These are phyloP conservation scores for Kodamaea leandrae DNA, from an alignment of 805 yeast genomes.

Conservation along the genomic window DNA sequence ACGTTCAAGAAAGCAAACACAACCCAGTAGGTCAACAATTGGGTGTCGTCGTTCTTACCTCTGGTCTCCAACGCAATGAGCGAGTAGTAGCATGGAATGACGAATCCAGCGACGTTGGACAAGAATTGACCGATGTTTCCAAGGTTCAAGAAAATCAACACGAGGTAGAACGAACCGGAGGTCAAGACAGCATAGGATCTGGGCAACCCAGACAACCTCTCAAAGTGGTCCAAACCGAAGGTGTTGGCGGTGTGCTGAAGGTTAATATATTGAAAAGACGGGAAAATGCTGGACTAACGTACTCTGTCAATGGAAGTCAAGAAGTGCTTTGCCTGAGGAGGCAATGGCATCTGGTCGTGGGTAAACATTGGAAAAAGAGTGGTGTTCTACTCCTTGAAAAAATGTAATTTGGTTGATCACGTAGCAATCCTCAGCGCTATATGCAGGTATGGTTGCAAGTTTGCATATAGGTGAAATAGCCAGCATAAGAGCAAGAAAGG, in stretches of 20 bases:
- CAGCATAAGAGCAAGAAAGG: no score
- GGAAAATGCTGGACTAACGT: conserved; percentile 22
- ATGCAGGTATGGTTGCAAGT: no score
- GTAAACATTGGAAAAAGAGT: conserved; percentile 7
- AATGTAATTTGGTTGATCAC: background rate
- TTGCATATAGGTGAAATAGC: no score
- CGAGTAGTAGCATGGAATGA: conserved; percentile 86
- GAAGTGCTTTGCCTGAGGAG: conserved; percentile 45
- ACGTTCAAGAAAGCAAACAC: conserved; percentile 92
- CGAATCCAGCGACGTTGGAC: conserved; percentile 89
- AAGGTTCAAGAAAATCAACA: conserved; percentile 80
- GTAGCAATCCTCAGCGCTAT: background rate
- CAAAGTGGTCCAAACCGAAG: conserved; percentile 35
- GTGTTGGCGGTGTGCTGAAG: conserved; percentile 31
- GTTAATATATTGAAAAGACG: conserved; percentile 14
- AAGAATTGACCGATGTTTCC: conserved; percentile 95
- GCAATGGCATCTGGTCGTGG: conserved; percentile 40
- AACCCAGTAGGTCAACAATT: conserved; percentile 94
- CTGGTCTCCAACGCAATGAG: conserved; percentile 77
- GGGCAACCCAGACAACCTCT: conserved; percentile 55
- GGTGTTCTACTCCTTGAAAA: conserved; percentile 4
- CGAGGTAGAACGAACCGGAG: conserved; percentile 60
- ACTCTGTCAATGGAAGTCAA: conserved; percentile 48
- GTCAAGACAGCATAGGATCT: conserved; percentile 82
- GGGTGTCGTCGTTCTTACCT: conserved; percentile 72